Base-by-base conservation (phyloP, 257 asterid species). In the Ajuga chamaepitys region DNA sequence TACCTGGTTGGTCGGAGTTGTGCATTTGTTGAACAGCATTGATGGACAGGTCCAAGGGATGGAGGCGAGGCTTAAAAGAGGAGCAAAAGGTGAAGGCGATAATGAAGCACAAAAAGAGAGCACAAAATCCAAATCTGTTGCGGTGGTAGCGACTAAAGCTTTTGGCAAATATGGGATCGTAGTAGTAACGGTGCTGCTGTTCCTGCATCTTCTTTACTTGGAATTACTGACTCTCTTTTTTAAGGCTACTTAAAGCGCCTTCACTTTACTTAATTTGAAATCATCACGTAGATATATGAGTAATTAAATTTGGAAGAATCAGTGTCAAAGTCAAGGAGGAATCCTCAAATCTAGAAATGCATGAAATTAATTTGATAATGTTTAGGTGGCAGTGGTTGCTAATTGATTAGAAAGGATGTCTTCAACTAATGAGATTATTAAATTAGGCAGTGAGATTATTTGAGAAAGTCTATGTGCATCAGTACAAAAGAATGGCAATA, bases 161-260 rank as follows among this genome's bases (percentile, higher is more conserved):
- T 66, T 83, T 85, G 7, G 88, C 77, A 13, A 88, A 71, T 14
- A 88, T 80, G 54, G 95, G 88, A 80, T 83, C 86, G 45, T 88
- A 81, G n/a, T n/a, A n/a, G n/a, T n/a, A n/a, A n/a, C n/a, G n/a
- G n/a, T n/a, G n/a, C n/a, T n/a, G n/a, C n/a, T n/a, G n/a, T n/a
- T n/a, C n/a, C n/a, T n/a, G n/a, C n/a, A n/a, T n/a, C 90, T 82
- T 85, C 73, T 81, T 79, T 37, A 65, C 72, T 68, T 61, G 45
- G 7, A 58, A 10, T 14, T 40, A 52, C 56, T 60, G 51, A n/a
- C 59, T 35, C 52, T 61, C 54, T 24, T 20, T 32, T n/a, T n/a
- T n/a, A n/a, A n/a, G n/a, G n/a, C n/a, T n/a, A n/a, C n/a, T n/a
- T 48, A 68, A 46, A 67, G 69, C 44, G 56, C 40, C 28, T n/a